Evolutionary conservation across 2,329 filamentous ascomycete genomes (phyloP), one percentile per base, ranked within the genome.

Genomic region (Fusarium ambrosium): DNA sequence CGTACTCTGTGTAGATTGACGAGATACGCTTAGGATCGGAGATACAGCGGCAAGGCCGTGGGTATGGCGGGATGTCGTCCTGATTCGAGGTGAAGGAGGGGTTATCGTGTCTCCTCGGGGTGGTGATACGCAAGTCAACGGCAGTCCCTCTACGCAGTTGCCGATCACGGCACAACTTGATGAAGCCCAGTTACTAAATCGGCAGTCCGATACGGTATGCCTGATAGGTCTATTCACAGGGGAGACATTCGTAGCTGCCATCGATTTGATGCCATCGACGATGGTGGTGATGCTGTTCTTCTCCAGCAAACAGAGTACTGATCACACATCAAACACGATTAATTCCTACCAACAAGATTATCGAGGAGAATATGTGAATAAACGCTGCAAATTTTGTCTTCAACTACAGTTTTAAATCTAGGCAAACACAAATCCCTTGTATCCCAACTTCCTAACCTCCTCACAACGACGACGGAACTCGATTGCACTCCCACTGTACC

Each of bases 381-480:
- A 53, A 55, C 27, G 27, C 51, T 48, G 18, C 43, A 48, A 34
- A 20, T 20, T 61, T 32, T 48, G 9, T 18, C 18, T 32, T 18
- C 11, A 34, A 32, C 3, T 37, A 4, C 20, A 16, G 16, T 1
- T 8, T 6, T 39, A 29, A 20, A 14, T 18, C 24, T 48, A 62
- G 7, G 53, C 60, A 29, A 75, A 75, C 1, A 34, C 4, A 5
- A 74, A 41, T 2, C 36, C 69, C 13, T 55, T 62, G 27, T 74
- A 75, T 0, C 65, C 69, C 29, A 16, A 20, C 41, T 39, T 53
- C 34, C 63, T 72, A 0, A 62, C 62, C 10, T 75, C 74, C 0
- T 69, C 41, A 10, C 70, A 77, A 3, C 75, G 65, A 14, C 63
- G 41, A 2, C 72, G 67, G 14, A 68, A 76, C 58, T 77, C 72